A percentile compares a stretch with the other conserved stretches of the same genome.
phyloP scores from a whole-genome alignment of 2,329 filamentous ascomycete species.

The Penicillium sp. region DNA sequence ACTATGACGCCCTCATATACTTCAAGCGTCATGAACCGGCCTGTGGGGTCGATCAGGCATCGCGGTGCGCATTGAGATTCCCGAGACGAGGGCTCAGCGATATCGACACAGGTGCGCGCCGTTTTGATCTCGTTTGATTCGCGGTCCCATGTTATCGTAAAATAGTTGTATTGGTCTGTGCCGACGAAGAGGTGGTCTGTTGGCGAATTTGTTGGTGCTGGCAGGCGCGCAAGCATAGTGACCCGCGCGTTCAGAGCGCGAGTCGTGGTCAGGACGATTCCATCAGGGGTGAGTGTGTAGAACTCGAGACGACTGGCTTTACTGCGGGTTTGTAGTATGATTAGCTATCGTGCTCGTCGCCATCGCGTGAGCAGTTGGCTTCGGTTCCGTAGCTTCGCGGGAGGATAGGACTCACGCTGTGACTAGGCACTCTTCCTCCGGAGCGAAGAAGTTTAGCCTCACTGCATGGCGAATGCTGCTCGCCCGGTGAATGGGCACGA shows the following conservation, averaged over 20 bases:
- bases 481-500: constrained; percentile 88
- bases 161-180: constrained; percentile 86
- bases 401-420: constrained; percentile 67
- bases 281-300: constrained; percentile 58
- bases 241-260: constrained; percentile 81
- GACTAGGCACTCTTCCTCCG: constrained; percentile 76
- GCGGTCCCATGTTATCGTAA: constrained; percentile 80
- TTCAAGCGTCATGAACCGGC: constrained; percentile 64
- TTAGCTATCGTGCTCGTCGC: constrained; percentile 6
- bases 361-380: background rate
- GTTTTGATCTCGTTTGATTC: constrained; percentile 54
- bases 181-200: constrained; percentile 89
- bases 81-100: constrained; percentile 60
- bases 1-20: constrained; percentile 67
- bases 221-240: constrained; percentile 65
- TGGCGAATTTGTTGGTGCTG: constrained; percentile 62
- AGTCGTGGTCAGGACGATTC: constrained; percentile 64
- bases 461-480: constrained; percentile 89
- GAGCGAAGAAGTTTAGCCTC: constrained; percentile 70
- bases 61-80: constrained; percentile 80
- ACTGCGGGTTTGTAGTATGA: background rate
- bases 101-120: constrained; percentile 58
- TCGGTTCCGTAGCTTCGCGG: background rate
- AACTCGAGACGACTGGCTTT: constrained; percentile 53
- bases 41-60: constrained; percentile 79